Conservation (phyloP, 148 eudicot species). For the Dianthus caryophyllus region DNA sequence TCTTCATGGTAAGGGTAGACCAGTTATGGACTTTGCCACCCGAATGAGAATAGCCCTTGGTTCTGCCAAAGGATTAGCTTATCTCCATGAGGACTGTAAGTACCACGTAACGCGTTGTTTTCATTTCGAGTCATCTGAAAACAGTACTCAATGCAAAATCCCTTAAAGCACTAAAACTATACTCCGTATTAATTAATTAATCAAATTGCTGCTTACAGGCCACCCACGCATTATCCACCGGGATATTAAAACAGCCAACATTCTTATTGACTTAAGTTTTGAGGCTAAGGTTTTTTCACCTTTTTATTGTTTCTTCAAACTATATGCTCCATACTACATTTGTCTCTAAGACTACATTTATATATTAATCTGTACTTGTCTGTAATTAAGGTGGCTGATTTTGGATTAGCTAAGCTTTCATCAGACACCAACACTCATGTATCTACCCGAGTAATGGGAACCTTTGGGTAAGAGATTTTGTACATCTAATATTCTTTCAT, state of each 20-base stretch:
- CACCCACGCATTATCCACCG: slow-evolving; percentile 82
- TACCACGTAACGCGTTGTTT: background rate
- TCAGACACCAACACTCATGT: slow-evolving; percentile 67
- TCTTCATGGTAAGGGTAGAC: slow-evolving; percentile 64
- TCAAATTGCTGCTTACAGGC: slow-evolving; percentile 31
- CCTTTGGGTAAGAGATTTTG: slow-evolving; percentile 59
- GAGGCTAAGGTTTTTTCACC: slow-evolving; percentile 63
- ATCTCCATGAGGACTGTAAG: slow-evolving; percentile 69
- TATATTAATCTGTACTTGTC: background rate
- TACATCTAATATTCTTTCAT: too few relatives aligned
- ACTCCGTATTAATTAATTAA: background rate
- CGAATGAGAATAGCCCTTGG: slow-evolving; percentile 59
- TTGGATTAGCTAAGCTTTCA: slow-evolving; percentile 83
- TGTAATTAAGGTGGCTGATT: slow-evolving; percentile 70
- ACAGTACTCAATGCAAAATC: too few relatives aligned
- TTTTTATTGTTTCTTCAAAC: background rate
- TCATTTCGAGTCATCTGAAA: too few relatives aligned
- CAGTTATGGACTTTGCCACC: slow-evolving; percentile 40
- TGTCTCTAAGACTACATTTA: background rate
- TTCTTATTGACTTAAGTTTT: slow-evolving; percentile 48
- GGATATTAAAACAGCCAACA: slow-evolving; percentile 77
- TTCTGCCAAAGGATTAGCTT: slow-evolving; percentile 63
- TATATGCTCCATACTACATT: background rate
- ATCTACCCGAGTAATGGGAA: slow-evolving; percentile 92
- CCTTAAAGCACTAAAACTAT: too few relatives aligned